Conservation (phyloP, 139 green algal species). For the Yamagishiella unicocca region DNA sequence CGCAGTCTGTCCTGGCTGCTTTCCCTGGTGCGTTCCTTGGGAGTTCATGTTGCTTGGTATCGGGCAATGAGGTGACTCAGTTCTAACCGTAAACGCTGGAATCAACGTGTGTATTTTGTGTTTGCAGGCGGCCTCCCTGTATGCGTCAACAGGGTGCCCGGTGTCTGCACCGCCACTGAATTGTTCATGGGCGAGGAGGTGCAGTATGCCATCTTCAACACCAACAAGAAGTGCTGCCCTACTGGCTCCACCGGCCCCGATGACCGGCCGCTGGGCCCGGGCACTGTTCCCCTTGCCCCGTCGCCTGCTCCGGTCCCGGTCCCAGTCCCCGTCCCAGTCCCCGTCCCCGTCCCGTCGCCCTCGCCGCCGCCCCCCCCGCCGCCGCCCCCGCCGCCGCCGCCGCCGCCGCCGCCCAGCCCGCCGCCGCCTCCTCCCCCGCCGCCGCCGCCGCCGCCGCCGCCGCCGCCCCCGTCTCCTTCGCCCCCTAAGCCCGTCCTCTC, state of each 20-base stretch:
- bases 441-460: neutral
- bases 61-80: too few species aligned
- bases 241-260: neutral
- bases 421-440: neutral
- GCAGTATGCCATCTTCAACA: conserved; percentile 40
- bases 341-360: neutral
- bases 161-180: neutral
- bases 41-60: too few species aligned
- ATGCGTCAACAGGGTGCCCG: neutral
- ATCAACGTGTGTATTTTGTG: too few species aligned
- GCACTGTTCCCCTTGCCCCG: neutral
- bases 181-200: neutral
- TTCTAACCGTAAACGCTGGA: too few species aligned
- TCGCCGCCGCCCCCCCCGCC: conserved; percentile 6
- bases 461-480: neutral
- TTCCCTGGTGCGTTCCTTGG: too few species aligned
- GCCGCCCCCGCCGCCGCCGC: neutral
- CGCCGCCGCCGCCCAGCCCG: neutral
- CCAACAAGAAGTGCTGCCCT: conserved; percentile 29
- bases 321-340: neutral
- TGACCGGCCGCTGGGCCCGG: neutral
- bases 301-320: neutral
- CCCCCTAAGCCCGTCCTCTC: neutral
- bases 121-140: neutral
- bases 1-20: neutral